Percentiles rank a stretch among this genome's conserved stretches.
Evolutionary conservation across 2,329 filamentous ascomycete genomes (phyloP).

Genomic region (Septoria linicola): DNA sequence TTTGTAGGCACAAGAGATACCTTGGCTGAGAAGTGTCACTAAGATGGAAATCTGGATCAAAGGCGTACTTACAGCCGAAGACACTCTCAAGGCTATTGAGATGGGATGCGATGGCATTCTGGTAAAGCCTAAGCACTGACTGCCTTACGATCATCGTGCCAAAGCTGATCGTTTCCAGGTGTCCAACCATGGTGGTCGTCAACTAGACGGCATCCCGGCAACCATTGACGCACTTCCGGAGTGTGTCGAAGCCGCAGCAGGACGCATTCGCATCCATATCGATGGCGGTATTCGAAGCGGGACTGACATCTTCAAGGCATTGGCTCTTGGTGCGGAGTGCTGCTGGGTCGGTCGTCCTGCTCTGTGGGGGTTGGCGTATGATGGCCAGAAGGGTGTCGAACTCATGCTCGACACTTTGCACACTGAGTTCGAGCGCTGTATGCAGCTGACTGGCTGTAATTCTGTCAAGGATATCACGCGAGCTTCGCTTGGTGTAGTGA

Average conservation of each 20-base stretch:
- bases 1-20: conserved; percentile 40
- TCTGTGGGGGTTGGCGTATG: conserved; percentile 52
- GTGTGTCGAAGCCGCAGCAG: conserved; percentile 41
- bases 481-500: conserved; percentile 35
- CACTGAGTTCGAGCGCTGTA: conserved; percentile 41
- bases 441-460: conserved; percentile 41
- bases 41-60: conserved; percentile 53
- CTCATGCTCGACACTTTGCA: conserved; percentile 44
- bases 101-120: conserved; percentile 45
- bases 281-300: conserved; percentile 59
- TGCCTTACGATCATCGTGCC: conserved; percentile 3
- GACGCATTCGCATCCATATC: conserved; percentile 60
- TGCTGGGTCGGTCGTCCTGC: conserved; percentile 50
- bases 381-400: conserved; percentile 42
- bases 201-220: conserved; percentile 56
- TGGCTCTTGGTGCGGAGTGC: conserved; percentile 53
- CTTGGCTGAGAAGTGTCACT: conserved; percentile 50
- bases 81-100: conserved; percentile 47
- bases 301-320: conserved; percentile 58
- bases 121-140: conserved; percentile 1
- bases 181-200: conserved; percentile 56
- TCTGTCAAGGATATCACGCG: conserved; percentile 39
- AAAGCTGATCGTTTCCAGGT: conserved; percentile 3
- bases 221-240: conserved; percentile 51
- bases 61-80: conserved; percentile 42